These are phyloP conservation scores for Alisma plantagoaquatica DNA, from an alignment of 106 monocot species.

Conservation along the genomic window DNA sequence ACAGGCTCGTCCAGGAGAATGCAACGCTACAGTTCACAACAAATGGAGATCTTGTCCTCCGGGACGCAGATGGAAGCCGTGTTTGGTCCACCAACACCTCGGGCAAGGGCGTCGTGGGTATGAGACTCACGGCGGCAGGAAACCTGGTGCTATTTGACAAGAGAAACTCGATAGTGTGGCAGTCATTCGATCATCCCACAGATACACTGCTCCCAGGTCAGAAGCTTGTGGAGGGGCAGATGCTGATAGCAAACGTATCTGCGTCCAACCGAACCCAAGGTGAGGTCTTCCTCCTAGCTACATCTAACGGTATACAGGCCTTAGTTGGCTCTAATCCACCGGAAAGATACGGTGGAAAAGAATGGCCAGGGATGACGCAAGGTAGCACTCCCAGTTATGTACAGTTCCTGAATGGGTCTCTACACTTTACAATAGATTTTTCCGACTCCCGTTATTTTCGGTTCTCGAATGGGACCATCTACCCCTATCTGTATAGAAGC, in stretches of 20 bases:
- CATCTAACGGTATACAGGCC: not conserved
- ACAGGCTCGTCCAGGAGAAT: slow-evolving; percentile 27
- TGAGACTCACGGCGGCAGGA: slow-evolving; percentile 33
- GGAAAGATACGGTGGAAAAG: too few species aligned
- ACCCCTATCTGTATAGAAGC: too few species aligned
- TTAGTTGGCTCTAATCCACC: slow-evolving; percentile 2
- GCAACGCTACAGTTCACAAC: slow-evolving; percentile 31
- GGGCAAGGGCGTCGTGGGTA: slow-evolving; percentile 15
- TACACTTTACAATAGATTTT: too few species aligned
- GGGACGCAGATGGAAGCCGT: slow-evolving; percentile 17
- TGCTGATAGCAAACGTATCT: slow-evolving; percentile 1
- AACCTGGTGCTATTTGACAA: slow-evolving; percentile 32
- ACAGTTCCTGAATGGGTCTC: not conserved
- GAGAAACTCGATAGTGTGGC: slow-evolving; percentile 26
- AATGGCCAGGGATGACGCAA: too few species aligned
- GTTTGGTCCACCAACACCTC: slow-evolving; percentile 58
- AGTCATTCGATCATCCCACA: slow-evolving; percentile 40
- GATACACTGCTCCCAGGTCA: slow-evolving; percentile 35
- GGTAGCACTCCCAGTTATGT: too few species aligned
- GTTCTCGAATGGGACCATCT: not conserved
- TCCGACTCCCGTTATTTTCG: not conserved
- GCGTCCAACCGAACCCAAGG: slow-evolving; percentile 1
- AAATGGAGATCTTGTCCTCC: slow-evolving; percentile 44
- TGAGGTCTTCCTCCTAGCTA: slow-evolving; percentile 1
- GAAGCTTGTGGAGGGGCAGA: slow-evolving; percentile 6